A percentile compares a stretch with the other conserved stretches of the same genome.
phyloP scores from a whole-genome alignment of 225 moss, liverwort and hornwort genomes.

The Rhytidiadelphus loreus region DNA sequence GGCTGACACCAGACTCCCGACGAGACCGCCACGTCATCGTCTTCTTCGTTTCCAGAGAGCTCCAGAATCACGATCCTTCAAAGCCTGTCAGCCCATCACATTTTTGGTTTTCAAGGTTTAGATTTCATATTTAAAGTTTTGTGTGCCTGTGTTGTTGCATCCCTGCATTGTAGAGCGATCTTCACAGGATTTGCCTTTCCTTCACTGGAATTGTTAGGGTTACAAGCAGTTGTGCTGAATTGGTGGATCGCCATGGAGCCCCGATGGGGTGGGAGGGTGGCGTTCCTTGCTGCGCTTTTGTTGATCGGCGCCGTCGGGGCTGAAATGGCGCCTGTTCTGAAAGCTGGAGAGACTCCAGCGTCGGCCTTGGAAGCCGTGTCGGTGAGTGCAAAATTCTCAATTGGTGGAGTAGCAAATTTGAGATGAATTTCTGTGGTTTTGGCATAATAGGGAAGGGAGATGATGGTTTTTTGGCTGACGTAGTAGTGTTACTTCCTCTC shows the following conservation, averaged over 20 bases:
- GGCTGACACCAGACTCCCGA: not conserved
- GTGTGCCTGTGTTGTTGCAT: not conserved
- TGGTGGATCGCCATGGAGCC: slow-evolving; percentile 16
- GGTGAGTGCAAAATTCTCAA: not conserved
- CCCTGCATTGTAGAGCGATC: not conserved
- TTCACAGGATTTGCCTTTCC: not conserved
- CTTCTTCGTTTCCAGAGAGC: not conserved
- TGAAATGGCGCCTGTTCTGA: not conserved
- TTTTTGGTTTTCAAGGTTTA: not conserved
- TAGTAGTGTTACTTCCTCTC: not conserved
- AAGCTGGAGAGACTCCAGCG: slow-evolving; percentile 28
- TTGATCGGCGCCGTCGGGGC: not conserved
- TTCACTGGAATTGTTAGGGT: not conserved
- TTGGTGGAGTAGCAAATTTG: not conserved
- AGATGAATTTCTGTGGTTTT: not conserved
- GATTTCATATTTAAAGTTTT: not conserved
- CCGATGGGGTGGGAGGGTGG: slow-evolving; percentile 12
- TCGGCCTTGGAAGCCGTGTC: slow-evolving; percentile 38
- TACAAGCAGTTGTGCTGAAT: not conserved
- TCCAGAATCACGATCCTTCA: not conserved
- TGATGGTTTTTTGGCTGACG: too few relatives aligned
- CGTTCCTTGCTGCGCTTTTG: not conserved
- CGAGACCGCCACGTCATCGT: not conserved
- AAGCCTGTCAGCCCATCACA: too few relatives aligned
- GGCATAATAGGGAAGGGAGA: not conserved